phyloP scores from a whole-genome alignment of 2,329 filamentous ascomycete genomes.

The Cladosporium sp. region DNA sequence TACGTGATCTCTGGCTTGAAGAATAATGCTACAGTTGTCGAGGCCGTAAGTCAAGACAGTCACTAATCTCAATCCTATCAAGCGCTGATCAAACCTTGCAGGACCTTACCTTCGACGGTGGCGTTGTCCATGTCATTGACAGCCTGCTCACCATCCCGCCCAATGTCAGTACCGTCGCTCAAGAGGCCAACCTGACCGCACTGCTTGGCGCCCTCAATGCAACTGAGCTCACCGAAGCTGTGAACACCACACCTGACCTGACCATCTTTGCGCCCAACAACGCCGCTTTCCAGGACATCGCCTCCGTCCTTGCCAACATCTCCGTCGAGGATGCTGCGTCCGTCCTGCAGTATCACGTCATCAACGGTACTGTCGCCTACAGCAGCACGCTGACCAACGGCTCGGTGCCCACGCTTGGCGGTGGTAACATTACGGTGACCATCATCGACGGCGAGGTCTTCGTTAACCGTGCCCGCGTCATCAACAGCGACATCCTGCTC shows the following conservation, averaged over 20 bases:
- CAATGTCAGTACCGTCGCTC: slow-evolving; percentile 26
- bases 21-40: slow-evolving; percentile 43
- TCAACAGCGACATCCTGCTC: slow-evolving; percentile 37
- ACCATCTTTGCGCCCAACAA: slow-evolving; percentile 62
- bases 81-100: slow-evolving; percentile 14
- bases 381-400: slow-evolving; percentile 37
- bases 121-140: slow-evolving; percentile 40
- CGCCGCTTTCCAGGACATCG: slow-evolving; percentile 53
- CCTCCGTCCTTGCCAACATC: slow-evolving; percentile 45
- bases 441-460: slow-evolving; percentile 33
- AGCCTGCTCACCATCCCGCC: slow-evolving; percentile 34
- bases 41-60: slow-evolving; percentile 36
- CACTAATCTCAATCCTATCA: not conserved
- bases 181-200: slow-evolving; percentile 15
- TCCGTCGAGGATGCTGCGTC: slow-evolving; percentile 42
- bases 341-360: slow-evolving; percentile 60
- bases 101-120: slow-evolving; percentile 40
- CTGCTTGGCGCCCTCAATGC: slow-evolving; percentile 16
- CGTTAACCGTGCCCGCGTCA: slow-evolving; percentile 40
- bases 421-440: slow-evolving; percentile 36
- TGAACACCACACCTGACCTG: slow-evolving; percentile 36
- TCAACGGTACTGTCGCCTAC: slow-evolving; percentile 52
- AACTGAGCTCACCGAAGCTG: slow-evolving; percentile 13
- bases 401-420: slow-evolving; percentile 32
- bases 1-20: slow-evolving; percentile 49